These are phyloP conservation scores for Aphanomyces astaci DNA, from an alignment of 352 stramenopile species.

Conservation along the genomic window DNA sequence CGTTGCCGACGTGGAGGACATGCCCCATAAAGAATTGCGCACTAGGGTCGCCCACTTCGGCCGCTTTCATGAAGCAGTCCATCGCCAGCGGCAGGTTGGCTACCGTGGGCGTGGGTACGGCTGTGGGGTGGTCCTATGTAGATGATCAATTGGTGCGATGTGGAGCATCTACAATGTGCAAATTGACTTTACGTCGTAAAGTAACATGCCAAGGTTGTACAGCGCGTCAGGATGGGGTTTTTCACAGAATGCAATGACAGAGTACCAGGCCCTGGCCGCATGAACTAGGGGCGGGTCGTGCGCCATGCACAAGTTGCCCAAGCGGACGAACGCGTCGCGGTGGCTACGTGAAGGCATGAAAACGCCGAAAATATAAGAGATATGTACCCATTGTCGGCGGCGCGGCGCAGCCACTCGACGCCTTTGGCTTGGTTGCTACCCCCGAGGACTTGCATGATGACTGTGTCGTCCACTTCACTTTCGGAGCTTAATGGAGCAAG, in stretches of 20 bases:
- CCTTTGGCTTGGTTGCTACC: conserved; percentile 47
- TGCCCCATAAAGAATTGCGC: conserved; percentile 84
- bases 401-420: conserved; percentile 73
- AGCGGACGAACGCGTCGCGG: conserved; percentile 66
- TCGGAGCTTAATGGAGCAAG: conserved; percentile 37
- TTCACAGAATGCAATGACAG: conserved; percentile 38
- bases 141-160: too few relatives aligned
- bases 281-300: conserved; percentile 67
- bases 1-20: conserved; percentile 64
- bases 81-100: conserved; percentile 53
- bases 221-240: conserved; percentile 68
- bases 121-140: conserved; percentile 20
- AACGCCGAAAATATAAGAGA: not conserved
- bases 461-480: conserved; percentile 18
- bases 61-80: conserved; percentile 67
- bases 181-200: conserved; percentile 40
- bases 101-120: conserved; percentile 36
- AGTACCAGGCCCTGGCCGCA: conserved; percentile 69
- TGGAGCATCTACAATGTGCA: not conserved
- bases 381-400: conserved; percentile 50
- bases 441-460: conserved; percentile 19
- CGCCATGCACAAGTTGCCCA: conserved; percentile 72
- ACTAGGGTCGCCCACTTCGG: conserved; percentile 62
- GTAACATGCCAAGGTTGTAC: conserved; percentile 76
- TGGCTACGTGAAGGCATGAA: conserved; percentile 29